Conservation (phyloP, 805 yeast genomes). For the Candida xiaguanensis region DNA sequence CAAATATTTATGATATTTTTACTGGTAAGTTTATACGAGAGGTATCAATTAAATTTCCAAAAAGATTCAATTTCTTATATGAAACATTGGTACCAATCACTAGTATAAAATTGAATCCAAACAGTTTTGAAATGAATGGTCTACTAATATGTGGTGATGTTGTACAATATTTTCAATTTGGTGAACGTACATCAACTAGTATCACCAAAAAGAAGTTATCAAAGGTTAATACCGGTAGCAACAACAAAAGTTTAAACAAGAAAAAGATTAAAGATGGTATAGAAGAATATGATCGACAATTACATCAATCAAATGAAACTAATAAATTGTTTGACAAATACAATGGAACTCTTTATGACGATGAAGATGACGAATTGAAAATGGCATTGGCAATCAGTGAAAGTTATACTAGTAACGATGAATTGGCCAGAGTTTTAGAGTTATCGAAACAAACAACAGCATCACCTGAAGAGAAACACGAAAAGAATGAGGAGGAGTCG, state of each 20-base stretch:
- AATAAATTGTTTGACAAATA: conserved; percentile 37
- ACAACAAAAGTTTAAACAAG: conserved; percentile 19
- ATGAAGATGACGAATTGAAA: conserved; percentile 38
- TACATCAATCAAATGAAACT: conserved; percentile 19
- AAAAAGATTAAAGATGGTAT: conserved; percentile 30
- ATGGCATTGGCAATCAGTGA: conserved; percentile 42
- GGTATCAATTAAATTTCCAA: conserved; percentile 28
- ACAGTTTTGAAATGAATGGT: conserved; percentile 29
- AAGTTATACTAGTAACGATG: conserved; percentile 18
- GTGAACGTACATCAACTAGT: conserved; percentile 20
- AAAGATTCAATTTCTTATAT: conserved; percentile 19
- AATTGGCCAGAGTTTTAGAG: conserved; percentile 22
- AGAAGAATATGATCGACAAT: conserved; percentile 32
- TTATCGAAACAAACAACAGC: conserved; percentile 11
- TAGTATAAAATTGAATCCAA: conserved; percentile 22
- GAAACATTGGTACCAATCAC: conserved; percentile 22
- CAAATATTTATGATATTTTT: conserved; percentile 38
- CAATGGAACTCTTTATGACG: conserved; percentile 38
- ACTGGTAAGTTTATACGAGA: conserved; percentile 41
- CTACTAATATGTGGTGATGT: conserved; percentile 38
- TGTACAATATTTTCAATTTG: conserved; percentile 47
- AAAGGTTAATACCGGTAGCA: conserved; percentile 16
- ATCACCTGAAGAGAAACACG: conserved; percentile 1
- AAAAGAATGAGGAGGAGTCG: too few species aligned
- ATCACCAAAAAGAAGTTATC: conserved; percentile 10